Base-by-base conservation (phyloP, 2,329 filamentous ascomycete species). In the Bipolaris cookei region DNA sequence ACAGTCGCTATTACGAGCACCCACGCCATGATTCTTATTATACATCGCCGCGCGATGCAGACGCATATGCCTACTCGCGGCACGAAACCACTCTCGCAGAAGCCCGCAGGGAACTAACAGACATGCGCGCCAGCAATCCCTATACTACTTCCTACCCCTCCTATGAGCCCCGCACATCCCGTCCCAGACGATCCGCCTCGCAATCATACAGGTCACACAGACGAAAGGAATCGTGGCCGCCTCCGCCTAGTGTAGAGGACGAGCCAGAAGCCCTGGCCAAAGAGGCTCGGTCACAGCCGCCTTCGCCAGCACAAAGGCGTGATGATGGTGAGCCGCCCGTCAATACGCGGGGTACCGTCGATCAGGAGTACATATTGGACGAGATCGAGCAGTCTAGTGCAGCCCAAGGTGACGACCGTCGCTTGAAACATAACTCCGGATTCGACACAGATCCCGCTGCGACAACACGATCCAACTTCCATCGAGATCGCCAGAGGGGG, bases 201-300 rank as follows among this genome's bases (percentile, higher is more conserved):
- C 51, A 54, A 18, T 55, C 65, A 54, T 54, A 66, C 53, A 69
- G 61, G 38, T 64, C 61, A 6, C 54, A 54, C 63, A 16, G 47
- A 21, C 63, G 59, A 57, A 69, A 55, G 47, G 43, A 59, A 14
- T 67, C 73, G 58, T 82, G 80, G 70, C 87, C 88, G 5, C 89
- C 88, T 1, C 80, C 81, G 16, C 88, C 89, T 3, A 86, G 76
- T 34, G 88, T 89, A 45, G 90, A 93, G 72, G 89, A 92, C 70
- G 90, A 91, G 72, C 78, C 72, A 14, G 81, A 79, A 13, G 85
- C 89, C 6, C 75, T 91, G 35, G 83, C 83, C 5, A 86, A 82
- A 70, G 90, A 92, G 70, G 76, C 84, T 65, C 80, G 81, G 23
- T 67, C 73, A 41, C 75, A 76, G 25, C 60, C 61, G 52, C 55